These are phyloP conservation scores for Entonaema liquescens DNA, from an alignment of 495 filamentous ascomycete species.

Conservation along the genomic window DNA sequence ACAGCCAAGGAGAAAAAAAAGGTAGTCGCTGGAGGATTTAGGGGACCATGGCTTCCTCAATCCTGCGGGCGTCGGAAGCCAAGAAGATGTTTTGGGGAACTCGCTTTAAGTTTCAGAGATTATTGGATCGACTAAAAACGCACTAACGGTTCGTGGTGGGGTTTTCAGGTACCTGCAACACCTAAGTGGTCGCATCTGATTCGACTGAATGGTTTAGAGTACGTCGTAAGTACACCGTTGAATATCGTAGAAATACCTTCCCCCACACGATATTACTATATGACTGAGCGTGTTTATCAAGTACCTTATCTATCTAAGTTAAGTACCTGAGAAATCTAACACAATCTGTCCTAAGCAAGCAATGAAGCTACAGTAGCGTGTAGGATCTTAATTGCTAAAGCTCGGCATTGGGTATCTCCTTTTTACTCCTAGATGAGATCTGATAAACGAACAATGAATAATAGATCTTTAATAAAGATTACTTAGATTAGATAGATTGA, in stretches of 20 bases:
- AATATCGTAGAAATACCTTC: conserved; percentile 21
- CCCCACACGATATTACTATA: conserved; percentile 13
- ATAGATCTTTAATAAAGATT: background rate
- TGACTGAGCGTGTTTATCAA: background rate
- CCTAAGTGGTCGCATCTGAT: conserved; percentile 14
- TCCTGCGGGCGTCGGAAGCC: conserved; percentile 13
- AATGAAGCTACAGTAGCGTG: conserved; percentile 17
- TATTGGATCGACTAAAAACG: conserved; percentile 9
- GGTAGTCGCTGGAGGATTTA: conserved; percentile 2
- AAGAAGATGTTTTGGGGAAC: conserved; percentile 29
- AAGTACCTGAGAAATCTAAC: background rate
- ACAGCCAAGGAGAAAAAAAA: conserved; percentile 4
- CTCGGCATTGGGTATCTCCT: background rate
- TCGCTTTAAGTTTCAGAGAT: conserved; percentile 11
- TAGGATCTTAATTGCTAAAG: conserved; percentile 33
- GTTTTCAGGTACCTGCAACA: conserved; percentile 21
- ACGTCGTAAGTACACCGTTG: conserved; percentile 18
- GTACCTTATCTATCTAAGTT: background rate
- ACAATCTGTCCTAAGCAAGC: background rate
- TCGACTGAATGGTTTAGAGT: conserved; percentile 15
- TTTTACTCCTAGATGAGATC: background rate
- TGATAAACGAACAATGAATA: background rate
- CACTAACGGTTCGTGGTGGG: conserved; percentile 4
- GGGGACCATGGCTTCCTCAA: conserved; percentile 6
- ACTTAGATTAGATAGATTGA: background rate